A percentile compares a stretch with the other conserved stretches of the same genome.
phyloP scores from a whole-genome alignment of 2,329 filamentous ascomycete genomes.

The Aspergillus neoniger region DNA sequence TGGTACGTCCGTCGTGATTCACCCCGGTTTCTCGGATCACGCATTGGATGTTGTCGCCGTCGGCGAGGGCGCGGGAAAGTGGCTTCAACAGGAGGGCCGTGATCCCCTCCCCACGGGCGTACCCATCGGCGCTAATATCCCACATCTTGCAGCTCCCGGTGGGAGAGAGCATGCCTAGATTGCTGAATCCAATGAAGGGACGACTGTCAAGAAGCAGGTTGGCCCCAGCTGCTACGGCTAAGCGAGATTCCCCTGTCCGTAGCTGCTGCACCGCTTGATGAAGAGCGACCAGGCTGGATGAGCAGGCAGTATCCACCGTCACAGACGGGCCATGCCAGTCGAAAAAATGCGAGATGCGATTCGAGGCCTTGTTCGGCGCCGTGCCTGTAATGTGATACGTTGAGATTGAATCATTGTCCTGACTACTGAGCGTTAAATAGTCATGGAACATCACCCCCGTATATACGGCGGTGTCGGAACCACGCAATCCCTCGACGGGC shows the following conservation, averaged over 20 bases:
- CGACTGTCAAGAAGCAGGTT: neutral
- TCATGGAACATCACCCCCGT: too few relatives aligned
- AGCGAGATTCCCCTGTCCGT: conserved; percentile 3
- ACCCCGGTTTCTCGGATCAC: conserved; percentile 38
- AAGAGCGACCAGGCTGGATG: conserved; percentile 12
- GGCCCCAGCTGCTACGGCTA: neutral
- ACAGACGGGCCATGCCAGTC: conserved; percentile 16
- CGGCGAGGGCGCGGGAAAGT: conserved; percentile 41
- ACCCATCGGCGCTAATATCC: conserved; percentile 44
- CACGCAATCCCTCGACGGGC: too few relatives aligned
- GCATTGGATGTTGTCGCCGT: conserved; percentile 44
- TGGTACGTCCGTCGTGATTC: conserved; percentile 48
- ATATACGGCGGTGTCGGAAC: too few relatives aligned
- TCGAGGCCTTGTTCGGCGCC: neutral
- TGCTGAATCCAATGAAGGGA: too few relatives aligned
- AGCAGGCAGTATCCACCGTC: conserved; percentile 23
- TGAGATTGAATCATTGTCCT: too few relatives aligned
- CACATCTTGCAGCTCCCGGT: conserved; percentile 8
- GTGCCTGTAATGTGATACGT: neutral
- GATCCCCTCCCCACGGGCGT: conserved; percentile 5
- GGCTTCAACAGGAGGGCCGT: conserved; percentile 25
- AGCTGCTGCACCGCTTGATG: conserved; percentile 21
- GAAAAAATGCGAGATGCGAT: conserved; percentile 8
- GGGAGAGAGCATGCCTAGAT: neutral
- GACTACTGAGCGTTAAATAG: too few relatives aligned